phyloP scores from a whole-genome alignment of 345 rosid species.

The Linum trigynum region DNA sequence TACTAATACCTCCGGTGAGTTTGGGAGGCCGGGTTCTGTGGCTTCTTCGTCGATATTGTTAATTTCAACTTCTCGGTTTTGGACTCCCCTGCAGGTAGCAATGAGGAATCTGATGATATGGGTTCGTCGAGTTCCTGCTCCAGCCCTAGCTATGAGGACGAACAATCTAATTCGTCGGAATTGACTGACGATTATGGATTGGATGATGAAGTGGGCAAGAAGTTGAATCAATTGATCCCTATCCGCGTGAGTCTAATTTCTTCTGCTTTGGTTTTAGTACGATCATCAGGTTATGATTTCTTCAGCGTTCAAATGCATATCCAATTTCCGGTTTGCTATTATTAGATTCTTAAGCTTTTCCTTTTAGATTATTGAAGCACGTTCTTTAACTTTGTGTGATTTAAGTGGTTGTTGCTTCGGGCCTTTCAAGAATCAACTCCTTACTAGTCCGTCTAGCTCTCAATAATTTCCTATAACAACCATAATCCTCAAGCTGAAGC shows the following conservation, averaged over 20 bases:
- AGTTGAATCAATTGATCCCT: constrained; percentile 68
- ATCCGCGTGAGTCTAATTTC: constrained; percentile 51
- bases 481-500: neutral
- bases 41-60: neutral
- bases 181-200: constrained; percentile 41
- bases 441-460: neutral
- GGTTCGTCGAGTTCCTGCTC: constrained; percentile 47
- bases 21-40: neutral
- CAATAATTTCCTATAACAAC: neutral
- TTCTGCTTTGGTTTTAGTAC: neutral
- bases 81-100: constrained; percentile 33
- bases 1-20: constrained; percentile 43
- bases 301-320: neutral
- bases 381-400: no score
- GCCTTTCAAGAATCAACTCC: neutral
- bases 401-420: no score
- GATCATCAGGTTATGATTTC: neutral
- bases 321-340: neutral
- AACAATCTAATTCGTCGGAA: constrained; percentile 52
- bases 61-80: neutral
- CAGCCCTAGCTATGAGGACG: constrained; percentile 53
- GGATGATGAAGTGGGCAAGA: constrained; percentile 70
- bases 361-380: neutral
- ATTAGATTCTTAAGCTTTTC: neutral
- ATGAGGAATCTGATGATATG: constrained; percentile 43